These are phyloP conservation scores for Pseudevernia furfuracea DNA, from an alignment of 495 filamentous ascomycete genomes.

Conservation along the genomic window DNA sequence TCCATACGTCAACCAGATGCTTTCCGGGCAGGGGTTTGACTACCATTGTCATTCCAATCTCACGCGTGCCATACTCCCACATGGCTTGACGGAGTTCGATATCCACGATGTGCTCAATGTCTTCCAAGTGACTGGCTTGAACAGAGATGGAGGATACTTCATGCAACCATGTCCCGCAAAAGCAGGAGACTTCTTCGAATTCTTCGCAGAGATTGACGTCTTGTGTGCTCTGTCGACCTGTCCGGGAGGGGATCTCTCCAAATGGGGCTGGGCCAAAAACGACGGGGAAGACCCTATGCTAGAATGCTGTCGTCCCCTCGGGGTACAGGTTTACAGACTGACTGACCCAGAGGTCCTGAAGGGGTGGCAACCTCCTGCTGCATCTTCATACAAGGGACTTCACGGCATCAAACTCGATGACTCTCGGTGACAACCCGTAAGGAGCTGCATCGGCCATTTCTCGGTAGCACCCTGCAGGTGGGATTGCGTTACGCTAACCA, in stretches of 20 bases:
- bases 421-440: background rate
- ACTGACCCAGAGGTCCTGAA: slow-evolving; percentile 42
- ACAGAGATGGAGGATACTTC: slow-evolving; percentile 65
- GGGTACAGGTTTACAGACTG: slow-evolving; percentile 61
- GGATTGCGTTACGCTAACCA: no score
- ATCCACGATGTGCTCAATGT: slow-evolving; percentile 77
- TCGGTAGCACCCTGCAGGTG: no score
- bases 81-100: slow-evolving; percentile 61
- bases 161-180: slow-evolving; percentile 66
- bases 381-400: slow-evolving; percentile 53
- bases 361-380: slow-evolving; percentile 53
- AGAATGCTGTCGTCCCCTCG: slow-evolving; percentile 63
- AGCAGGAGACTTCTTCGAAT: slow-evolving; percentile 61
- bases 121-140: slow-evolving; percentile 71
- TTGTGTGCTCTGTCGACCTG: slow-evolving; percentile 64
- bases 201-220: slow-evolving; percentile 68
- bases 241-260: slow-evolving; percentile 58
- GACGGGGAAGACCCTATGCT: slow-evolving; percentile 55
- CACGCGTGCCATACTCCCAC: slow-evolving; percentile 58
- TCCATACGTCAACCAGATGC: slow-evolving; percentile 64
- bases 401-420: slow-evolving; percentile 50
- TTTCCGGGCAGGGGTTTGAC: slow-evolving; percentile 62
- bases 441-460: background rate
- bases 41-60: slow-evolving; percentile 81
- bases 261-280: slow-evolving; percentile 67